Evolutionary conservation across 2,329 filamentous ascomycete species (phyloP).

Genomic region (Lasiodiplodia citricola): DNA sequence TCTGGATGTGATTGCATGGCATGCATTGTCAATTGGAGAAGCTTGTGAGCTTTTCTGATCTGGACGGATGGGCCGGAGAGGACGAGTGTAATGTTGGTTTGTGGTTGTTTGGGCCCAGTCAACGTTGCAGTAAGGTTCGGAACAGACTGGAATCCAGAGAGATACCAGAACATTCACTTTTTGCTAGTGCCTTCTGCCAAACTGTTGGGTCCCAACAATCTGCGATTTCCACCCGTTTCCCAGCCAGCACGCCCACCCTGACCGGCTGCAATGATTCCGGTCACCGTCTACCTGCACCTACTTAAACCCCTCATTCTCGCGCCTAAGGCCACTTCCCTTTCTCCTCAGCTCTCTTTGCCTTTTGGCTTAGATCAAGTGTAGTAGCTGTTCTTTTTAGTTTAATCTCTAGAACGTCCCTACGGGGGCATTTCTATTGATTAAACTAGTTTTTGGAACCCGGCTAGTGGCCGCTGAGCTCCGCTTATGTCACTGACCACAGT

Average conservation of each 20-base stretch:
- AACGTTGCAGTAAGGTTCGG: too few species aligned
- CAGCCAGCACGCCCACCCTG: background rate
- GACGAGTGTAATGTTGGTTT: too few species aligned
- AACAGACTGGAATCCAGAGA: too few species aligned
- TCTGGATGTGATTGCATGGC: too few species aligned
- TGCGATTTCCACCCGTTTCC: background rate
- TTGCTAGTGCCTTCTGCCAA: too few species aligned
- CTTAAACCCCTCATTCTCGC: background rate
- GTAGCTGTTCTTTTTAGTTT: conserved; percentile 16
- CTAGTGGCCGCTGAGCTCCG: background rate
- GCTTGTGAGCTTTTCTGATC: too few species aligned
- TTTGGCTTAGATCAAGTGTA: conserved; percentile 22
- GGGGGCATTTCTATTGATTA: conserved; percentile 4
- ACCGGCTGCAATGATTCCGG: background rate
- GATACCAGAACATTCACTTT: too few species aligned
- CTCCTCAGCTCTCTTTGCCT: conserved; percentile 19
- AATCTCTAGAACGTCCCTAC: conserved; percentile 11
- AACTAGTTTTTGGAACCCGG: conserved; percentile 5
- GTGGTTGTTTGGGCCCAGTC: too few species aligned
- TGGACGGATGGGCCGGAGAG: too few species aligned
- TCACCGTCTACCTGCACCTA: background rate
- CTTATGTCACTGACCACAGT: background rate
- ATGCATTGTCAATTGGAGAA: too few species aligned
- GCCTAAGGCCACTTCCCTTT: background rate
- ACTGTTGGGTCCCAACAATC: background rate